These are phyloP conservation scores for Corchorus olitorius DNA, from an alignment of 345 rosid genomes.

Conservation along the genomic window DNA sequence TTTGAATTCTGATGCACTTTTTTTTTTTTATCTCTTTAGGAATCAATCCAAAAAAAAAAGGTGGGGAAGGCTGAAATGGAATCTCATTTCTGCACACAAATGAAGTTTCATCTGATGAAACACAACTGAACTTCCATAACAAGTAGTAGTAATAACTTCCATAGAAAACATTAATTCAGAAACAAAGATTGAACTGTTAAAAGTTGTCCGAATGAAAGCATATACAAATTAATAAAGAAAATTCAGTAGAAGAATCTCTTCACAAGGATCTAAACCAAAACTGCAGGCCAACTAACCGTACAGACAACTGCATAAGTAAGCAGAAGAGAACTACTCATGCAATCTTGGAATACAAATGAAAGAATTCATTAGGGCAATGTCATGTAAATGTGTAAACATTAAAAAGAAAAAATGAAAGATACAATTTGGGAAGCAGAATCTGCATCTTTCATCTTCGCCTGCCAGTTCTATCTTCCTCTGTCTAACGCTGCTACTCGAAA, in stretches of 20 bases:
- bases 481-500: neutral
- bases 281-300: neutral
- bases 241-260: neutral
- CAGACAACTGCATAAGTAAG: neutral
- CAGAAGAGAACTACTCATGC: neutral
- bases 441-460: neutral
- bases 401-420: neutral
- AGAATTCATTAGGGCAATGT: neutral
- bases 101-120: neutral
- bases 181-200: neutral
- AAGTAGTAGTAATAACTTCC: neutral
- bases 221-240: neutral
- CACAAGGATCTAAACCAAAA: neutral
- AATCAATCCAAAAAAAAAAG: neutral
- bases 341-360: constrained; percentile 4
- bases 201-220: neutral
- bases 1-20: neutral
- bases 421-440: neutral
- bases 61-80: neutral
- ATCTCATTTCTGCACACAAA: neutral
- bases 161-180: too few relatives aligned
- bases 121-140: neutral
- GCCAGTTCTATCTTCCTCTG: neutral
- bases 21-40: neutral
- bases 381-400: neutral